Percentiles rank a stretch among this genome's conserved stretches.
These are phyloP conservation scores for Cladosporium sp. DNA, from an alignment of 2,329 filamentous ascomycete genomes.

Conservation along the genomic window DNA sequence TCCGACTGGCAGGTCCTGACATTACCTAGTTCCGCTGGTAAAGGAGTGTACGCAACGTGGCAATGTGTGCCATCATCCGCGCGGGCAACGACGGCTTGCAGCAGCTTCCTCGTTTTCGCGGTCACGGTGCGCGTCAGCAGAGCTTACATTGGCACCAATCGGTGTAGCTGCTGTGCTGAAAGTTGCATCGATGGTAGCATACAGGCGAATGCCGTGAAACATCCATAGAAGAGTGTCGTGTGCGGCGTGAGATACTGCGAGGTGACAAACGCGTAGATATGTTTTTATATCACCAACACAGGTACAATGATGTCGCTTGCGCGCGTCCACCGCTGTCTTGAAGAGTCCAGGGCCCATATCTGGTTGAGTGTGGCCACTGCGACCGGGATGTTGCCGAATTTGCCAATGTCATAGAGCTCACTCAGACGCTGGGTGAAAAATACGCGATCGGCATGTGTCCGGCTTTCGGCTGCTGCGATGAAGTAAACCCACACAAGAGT, in stretches of 20 bases:
- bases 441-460: constrained; percentile 36
- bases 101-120: not conserved
- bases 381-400: constrained; percentile 42
- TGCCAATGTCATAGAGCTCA: constrained; percentile 36
- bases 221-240: constrained; percentile 33
- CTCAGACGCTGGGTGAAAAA: constrained; percentile 40
- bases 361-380: constrained; percentile 38
- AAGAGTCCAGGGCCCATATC: constrained; percentile 36
- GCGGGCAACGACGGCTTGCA: constrained; percentile 23
- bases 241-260: constrained; percentile 35
- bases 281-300: constrained; percentile 18
- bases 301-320: constrained; percentile 12
- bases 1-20: constrained; percentile 31
- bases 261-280: constrained; percentile 21
- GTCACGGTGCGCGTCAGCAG: not conserved
- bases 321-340: constrained; percentile 14
- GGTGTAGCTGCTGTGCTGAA: constrained; percentile 25
- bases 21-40: constrained; percentile 28
- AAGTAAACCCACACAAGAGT: constrained; percentile 47
- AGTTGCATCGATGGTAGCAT: constrained; percentile 28
- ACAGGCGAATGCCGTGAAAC: constrained; percentile 34
- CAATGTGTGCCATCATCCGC: constrained; percentile 31
- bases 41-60: constrained; percentile 29
- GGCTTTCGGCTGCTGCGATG: constrained; percentile 43
- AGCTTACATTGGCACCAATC: constrained; percentile 18